A percentile compares a stretch with the other conserved stretches of the same genome.
Conservation (phyloP, 2,329 filamentous ascomycete genomes). For the Talaromyces marneffei region DNA sequence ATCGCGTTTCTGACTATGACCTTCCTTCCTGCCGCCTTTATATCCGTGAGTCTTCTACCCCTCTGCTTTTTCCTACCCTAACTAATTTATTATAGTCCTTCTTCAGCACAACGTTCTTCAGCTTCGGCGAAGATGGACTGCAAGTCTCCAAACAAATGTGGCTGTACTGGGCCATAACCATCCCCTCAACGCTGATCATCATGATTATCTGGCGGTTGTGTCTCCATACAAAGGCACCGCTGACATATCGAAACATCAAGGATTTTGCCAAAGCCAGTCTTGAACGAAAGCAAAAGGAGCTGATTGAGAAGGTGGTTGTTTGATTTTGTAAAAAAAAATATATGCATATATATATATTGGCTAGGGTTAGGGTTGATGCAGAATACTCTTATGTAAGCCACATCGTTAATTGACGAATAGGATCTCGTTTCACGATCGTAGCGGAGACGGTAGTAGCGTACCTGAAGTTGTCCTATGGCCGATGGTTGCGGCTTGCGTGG, state of each 20-base stretch:
- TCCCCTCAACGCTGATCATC: conserved; percentile 10
- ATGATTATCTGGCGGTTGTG: conserved; percentile 7
- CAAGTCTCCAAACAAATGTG: conserved; percentile 12
- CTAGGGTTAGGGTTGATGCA: background rate
- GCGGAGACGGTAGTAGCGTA: background rate
- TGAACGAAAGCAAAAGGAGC: background rate
- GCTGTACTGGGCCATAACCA: conserved; percentile 13
- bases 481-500: background rate
- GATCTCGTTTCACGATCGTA: too few relatives aligned
- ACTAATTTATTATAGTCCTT: conserved; percentile 1
- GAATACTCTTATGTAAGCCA: background rate
- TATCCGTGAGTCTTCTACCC: conserved; percentile 7
- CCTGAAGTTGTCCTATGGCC: background rate
- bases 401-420: too few relatives aligned
- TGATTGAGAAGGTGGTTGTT: background rate
- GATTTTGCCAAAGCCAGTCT: background rate
- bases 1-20: conserved; percentile 14
- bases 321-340: background rate
- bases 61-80: background rate
- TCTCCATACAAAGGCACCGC: conserved; percentile 6
- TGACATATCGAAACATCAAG: background rate
- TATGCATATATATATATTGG: too few relatives aligned
- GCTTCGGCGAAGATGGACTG: conserved; percentile 10
- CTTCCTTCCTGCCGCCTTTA: conserved; percentile 13
- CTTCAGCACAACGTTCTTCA: conserved; percentile 15